A percentile compares a stretch with the other conserved stretches of the same genome.
These are phyloP conservation scores for Mercurialis annua DNA, from an alignment of 345 rosid genomes.

Conservation along the genomic window DNA sequence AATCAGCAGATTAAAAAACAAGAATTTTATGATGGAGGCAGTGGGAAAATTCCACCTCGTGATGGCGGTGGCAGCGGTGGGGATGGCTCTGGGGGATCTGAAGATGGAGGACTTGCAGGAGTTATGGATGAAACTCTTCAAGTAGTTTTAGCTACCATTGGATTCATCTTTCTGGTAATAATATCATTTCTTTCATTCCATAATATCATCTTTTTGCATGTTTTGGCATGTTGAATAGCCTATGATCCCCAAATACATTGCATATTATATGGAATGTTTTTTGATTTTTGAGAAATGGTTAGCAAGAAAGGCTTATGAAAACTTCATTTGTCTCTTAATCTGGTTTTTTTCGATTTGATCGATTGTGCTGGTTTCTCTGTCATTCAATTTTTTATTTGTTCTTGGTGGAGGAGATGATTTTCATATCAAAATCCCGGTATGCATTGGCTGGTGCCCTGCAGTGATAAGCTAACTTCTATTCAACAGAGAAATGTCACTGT, in stretches of 20 bases:
- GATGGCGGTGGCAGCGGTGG: slow-evolving; percentile 21
- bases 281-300: not conserved
- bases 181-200: too few relatives aligned
- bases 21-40: slow-evolving; percentile 26
- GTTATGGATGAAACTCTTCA: slow-evolving; percentile 27
- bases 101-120: slow-evolving; percentile 24
- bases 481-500: too few relatives aligned
- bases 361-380: not conserved
- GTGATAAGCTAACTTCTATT: not conserved
- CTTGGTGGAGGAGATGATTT: not conserved
- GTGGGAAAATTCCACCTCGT: slow-evolving; percentile 22
- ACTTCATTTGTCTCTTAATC: not conserved
- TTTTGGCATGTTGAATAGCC: not conserved
- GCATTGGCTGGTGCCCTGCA: not conserved
- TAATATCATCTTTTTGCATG: not conserved
- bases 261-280: not conserved
- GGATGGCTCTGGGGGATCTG: slow-evolving; percentile 22
- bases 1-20: slow-evolving; percentile 24
- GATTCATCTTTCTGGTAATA: slow-evolving; percentile 29
- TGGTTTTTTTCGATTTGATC: not conserved
- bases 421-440: not conserved
- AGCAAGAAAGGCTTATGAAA: not conserved
- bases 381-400: not conserved
- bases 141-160: slow-evolving; percentile 29
- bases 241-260: too few relatives aligned